phyloP scores from a whole-genome alignment of 345 rosid species.

The Hypericum perforatum region DNA sequence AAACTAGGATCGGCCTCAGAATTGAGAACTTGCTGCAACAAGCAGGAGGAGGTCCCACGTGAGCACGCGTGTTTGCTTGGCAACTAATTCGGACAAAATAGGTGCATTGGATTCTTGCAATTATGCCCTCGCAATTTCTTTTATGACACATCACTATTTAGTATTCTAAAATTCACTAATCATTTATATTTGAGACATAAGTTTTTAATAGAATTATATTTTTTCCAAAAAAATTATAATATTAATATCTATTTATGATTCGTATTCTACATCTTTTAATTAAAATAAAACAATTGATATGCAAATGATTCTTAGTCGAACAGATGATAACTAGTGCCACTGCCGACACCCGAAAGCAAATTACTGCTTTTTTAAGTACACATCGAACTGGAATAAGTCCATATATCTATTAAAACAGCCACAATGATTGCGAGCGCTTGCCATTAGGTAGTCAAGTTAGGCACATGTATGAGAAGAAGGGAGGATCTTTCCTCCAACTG shows the following conservation, averaged over 20 bases:
- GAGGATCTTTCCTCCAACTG: conserved; percentile 31
- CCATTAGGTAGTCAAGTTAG: not conserved
- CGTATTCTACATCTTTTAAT: too few relatives aligned
- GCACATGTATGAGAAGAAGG: conserved; percentile 31
- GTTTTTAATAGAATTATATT: too few relatives aligned
- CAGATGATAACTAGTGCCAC: not conserved
- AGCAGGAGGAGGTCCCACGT: conserved; percentile 6
- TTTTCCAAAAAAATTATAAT: too few relatives aligned
- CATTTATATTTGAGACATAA: too few relatives aligned
- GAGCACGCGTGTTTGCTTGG: conserved; percentile 18
- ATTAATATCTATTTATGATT: too few relatives aligned
- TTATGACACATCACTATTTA: too few relatives aligned
- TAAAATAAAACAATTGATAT: too few relatives aligned
- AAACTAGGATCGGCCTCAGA: too few relatives aligned
- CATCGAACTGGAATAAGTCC: conserved; percentile 20
- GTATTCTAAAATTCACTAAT: too few relatives aligned
- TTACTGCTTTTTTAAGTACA: conserved; percentile 19
- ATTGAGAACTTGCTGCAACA: not conserved
- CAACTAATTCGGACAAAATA: conserved; percentile 23
- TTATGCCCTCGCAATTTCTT: not conserved
- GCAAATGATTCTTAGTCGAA: too few relatives aligned
- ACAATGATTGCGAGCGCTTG: conserved; percentile 6
- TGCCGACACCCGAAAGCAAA: conserved; percentile 9
- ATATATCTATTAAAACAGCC: not conserved
- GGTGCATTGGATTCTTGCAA: conserved; percentile 35